These are phyloP conservation scores for Euphrasia confusa DNA, from an alignment of 257 asterid genomes.

Conservation along the genomic window DNA sequence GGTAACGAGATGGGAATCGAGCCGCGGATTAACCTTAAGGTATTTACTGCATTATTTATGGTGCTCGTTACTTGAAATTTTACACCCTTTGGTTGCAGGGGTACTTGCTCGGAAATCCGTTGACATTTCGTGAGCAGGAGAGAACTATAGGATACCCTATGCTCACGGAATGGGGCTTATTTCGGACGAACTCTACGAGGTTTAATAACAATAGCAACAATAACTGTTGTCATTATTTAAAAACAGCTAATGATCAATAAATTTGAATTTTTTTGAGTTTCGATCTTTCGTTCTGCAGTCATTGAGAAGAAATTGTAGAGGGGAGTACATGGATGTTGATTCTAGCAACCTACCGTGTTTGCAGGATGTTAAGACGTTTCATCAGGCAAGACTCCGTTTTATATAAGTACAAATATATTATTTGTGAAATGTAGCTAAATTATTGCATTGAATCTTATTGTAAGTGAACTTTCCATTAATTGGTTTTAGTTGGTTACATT, in stretches of 20 bases:
- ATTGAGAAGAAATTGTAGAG: slow-evolving; percentile 31
- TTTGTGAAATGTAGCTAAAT: too few relatives aligned
- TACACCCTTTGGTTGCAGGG: slow-evolving; percentile 30
- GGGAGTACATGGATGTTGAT: slow-evolving; percentile 27
- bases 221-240: background rate
- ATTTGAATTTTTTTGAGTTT: too few relatives aligned
- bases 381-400: slow-evolving; percentile 21
- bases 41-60: too few relatives aligned
- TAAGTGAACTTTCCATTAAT: background rate
- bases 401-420: too few relatives aligned
- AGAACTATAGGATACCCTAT: slow-evolving; percentile 33
- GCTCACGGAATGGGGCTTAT: slow-evolving; percentile 39
- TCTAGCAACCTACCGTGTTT: slow-evolving; percentile 27
- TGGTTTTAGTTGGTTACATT: slow-evolving; percentile 3
- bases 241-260: too few relatives aligned
- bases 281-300: slow-evolving; percentile 23
- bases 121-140: slow-evolving; percentile 27
- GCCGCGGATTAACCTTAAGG: too few relatives aligned
- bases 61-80: too few relatives aligned
- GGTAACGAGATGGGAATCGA: slow-evolving; percentile 30
- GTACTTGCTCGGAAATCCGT: slow-evolving; percentile 38
- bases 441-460: background rate
- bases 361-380: slow-evolving; percentile 18
- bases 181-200: slow-evolving; percentile 41
- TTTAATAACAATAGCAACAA: background rate